Conservation (phyloP, 1,284 basidiomycete species). For the Ustilago crameri region DNA sequence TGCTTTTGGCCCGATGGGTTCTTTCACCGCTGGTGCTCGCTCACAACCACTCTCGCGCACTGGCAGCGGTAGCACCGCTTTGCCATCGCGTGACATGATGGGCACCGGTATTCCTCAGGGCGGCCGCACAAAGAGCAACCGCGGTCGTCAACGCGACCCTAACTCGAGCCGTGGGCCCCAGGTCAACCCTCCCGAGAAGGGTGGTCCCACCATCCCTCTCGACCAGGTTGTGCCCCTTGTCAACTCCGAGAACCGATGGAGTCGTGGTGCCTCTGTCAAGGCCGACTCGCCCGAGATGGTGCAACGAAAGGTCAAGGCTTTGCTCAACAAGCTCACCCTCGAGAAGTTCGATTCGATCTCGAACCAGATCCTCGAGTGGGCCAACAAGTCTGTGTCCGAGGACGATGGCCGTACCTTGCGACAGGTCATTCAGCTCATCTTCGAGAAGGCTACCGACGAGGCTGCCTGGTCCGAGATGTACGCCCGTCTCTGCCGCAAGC, state of each 20-base stretch:
- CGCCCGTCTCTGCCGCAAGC: constrained; percentile 89
- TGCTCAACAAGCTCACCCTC: constrained; percentile 96
- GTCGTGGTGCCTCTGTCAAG: constrained; percentile 49
- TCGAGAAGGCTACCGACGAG: constrained; percentile 96
- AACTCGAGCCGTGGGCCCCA: constrained; percentile 55
- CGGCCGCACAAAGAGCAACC: constrained; percentile 63
- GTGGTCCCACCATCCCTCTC: constrained; percentile 70
- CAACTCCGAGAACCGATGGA: constrained; percentile 84
- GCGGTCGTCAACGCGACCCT: constrained; percentile 63
- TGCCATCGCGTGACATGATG: constrained; percentile 67
- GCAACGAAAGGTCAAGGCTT: constrained; percentile 89
- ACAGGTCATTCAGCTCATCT: constrained; percentile 93
- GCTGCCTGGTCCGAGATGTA: constrained; percentile 97
- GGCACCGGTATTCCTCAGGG: constrained; percentile 64
- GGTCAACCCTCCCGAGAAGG: constrained; percentile 68
- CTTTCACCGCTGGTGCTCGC: constrained; percentile 62
- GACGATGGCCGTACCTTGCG: constrained; percentile 92
- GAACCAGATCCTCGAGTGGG: constrained; percentile 90
- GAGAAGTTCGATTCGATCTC: constrained; percentile 97
- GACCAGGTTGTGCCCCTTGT: constrained; percentile 78
- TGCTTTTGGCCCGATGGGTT: constrained; percentile 63
- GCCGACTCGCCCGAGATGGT: constrained; percentile 82
- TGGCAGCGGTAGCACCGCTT: constrained; percentile 63
- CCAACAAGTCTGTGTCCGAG: constrained; percentile 91
- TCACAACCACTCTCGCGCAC: constrained; percentile 63